These are phyloP conservation scores for Pichia heedii DNA, from an alignment of 805 yeast species.

Conservation along the genomic window DNA sequence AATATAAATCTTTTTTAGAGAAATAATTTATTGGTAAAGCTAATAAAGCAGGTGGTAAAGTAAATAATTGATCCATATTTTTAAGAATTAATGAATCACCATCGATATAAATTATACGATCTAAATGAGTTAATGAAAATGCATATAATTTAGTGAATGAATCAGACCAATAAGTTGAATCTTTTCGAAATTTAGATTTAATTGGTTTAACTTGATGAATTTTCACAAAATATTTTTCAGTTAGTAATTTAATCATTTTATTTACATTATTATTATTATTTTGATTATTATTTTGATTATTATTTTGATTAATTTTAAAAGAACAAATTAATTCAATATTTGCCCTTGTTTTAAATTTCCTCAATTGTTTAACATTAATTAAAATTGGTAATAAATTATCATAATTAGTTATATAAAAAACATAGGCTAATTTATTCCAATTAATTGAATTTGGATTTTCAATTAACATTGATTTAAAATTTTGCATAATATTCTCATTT, in stretches of 20 bases:
- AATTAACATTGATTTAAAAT: conserved; percentile 4
- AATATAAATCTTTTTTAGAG: neutral
- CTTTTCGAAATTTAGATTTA: conserved; percentile 10
- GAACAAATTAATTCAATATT: conserved; percentile 39
- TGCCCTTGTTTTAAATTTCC: conserved; percentile 29
- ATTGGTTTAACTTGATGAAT: conserved; percentile 22
- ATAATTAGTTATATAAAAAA: conserved; percentile 49
- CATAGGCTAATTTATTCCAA: conserved; percentile 45
- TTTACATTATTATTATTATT: neutral
- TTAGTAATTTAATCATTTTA: conserved; percentile 1
- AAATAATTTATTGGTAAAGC: conserved; percentile 41
- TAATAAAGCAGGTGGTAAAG: conserved; percentile 37
- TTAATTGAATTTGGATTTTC: conserved; percentile 18
- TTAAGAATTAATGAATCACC: conserved; percentile 39
- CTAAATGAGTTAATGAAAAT: conserved; percentile 41
- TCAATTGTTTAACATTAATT: conserved; percentile 36
- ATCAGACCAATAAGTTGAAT: conserved; percentile 34
- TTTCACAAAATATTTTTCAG: conserved; percentile 17
- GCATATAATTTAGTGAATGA: conserved; percentile 49
- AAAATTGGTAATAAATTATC: conserved; percentile 45
- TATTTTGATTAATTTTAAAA: neutral
- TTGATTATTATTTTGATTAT: neutral
- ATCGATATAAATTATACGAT: conserved; percentile 49
- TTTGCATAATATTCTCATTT: conserved; percentile 13
- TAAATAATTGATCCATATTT: conserved; percentile 43